Evolutionary conservation across 257 asterid species (phyloP), one percentile per base, ranked within the genome.

Genomic region (Eustoma russellianum): DNA sequence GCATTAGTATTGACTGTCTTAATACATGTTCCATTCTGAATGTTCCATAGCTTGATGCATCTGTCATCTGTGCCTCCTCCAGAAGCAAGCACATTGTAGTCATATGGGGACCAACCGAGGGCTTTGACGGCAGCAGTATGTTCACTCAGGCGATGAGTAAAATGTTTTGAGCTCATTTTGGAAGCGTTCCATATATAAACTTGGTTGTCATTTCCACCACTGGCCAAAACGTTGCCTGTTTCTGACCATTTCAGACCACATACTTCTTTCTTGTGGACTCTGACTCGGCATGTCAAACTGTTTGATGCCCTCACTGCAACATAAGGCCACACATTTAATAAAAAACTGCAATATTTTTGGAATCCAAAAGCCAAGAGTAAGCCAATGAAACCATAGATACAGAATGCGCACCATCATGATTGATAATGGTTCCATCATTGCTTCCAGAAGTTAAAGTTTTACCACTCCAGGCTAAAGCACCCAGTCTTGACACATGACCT

Each of bases 31-130:
- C 89, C 94, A 24, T 70, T 82, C 41, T 72, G 77, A 47, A 68
- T 57, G 44, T 79, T 79, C 95, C 97, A 88, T 55, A 88, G 51
- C 80, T 80, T 85, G 56, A 88, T 48, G 30, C 62, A 61, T 40
- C 88, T 80, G 49, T 88, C 97, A 0, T 5, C 7, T 0, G 57
- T 17, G 56, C 97, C 97, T 34, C 95, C 97, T 47, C 95, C 95
- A 13, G 95, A 80, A 61, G 97, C 97, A 8, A 88, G 66, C 60
- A 85, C 67, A 17, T 77, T 69, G 10, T 55, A 52, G 64, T 74
- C 64, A 60, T 79, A 65, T 17, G 94, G 97, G 72, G 94, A 85
- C 97, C 97, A 85, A 2, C 91, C 92, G 12, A 88, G 78, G 60
- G 97, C 95, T 60, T 85, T 88, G 15, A 88, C 95, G 3, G 89